Base-by-base conservation (phyloP, 106 monocot species). In the Phalaenopsis aphrodite region DNA sequence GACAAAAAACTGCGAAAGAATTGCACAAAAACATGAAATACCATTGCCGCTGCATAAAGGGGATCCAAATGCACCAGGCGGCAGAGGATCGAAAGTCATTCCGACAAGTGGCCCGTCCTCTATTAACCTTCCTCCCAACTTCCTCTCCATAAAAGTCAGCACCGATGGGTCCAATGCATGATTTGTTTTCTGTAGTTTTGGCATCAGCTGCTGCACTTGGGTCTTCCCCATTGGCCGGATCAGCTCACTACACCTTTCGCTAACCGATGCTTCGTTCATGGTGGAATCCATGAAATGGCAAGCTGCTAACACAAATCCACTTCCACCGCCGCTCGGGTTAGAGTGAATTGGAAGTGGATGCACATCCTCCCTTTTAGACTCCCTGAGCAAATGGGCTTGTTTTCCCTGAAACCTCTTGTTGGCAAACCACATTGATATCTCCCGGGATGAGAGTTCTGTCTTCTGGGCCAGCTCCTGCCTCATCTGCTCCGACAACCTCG, bases 381-480 rank as follows among this genome's bases (percentile, higher is more conserved):
- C 37, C 10, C 24, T 68, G 0, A 37, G 36, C 36, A 68, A 68
- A 68, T 36, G 24, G 24, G 68, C 37, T 37, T 68, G 68, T 37
- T 68, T 68, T 2, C 68, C 37, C 37, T 68, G 68, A 68, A 68
- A 68, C 37, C 68, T 68, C 68, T 68, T 68, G 37, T 68, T 68
- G 37, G 68, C 68, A 37, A 68, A 68, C 68, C 68, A 68, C 68
- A 68, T 68, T 68, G 68, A 68, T 68, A 68, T 68, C 68, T 68
- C 68, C 36, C 68, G 68, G 68, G 68, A 68, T 1, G 68, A 68
- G 3, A 68, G 68, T 10, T 24, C 24, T 68, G 68, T 68, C 24
- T 68, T 36, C 37, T 10, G 24, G 17, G 68, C 68, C 2, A 68
- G 68, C 38, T 68, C 37, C n/a, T 36, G 68, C 68, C 68, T 68